These are phyloP conservation scores for Ophiostoma australiae DNA, from an alignment of 2,329 filamentous ascomycete genomes.

Conservation along the genomic window DNA sequence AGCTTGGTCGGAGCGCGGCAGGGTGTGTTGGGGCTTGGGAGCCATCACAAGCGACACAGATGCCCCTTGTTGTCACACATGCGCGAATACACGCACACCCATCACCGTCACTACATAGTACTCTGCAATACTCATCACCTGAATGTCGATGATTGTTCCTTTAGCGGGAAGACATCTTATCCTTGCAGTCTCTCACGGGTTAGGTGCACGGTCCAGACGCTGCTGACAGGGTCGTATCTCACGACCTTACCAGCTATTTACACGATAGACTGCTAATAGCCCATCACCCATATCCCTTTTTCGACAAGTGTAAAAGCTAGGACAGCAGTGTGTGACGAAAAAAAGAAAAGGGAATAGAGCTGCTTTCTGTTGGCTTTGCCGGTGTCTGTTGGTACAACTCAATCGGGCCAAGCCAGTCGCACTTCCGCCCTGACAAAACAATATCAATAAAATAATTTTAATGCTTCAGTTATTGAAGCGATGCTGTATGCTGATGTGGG, in stretches of 20 bases:
- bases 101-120: background rate
- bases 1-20: constrained; percentile 1
- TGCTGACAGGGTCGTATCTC: background rate
- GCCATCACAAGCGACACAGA: background rate
- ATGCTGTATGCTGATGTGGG: background rate
- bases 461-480: background rate
- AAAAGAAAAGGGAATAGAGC: background rate
- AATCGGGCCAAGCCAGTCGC: background rate
- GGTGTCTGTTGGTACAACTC: constrained; percentile 4
- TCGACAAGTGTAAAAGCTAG: background rate
- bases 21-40: background rate
- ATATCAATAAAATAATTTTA: background rate
- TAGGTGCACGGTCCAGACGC: background rate
- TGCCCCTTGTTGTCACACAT: background rate
- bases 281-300: background rate
- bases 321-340: background rate
- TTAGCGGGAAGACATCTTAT: background rate
- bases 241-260: background rate
- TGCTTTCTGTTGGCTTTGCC: background rate
- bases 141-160: background rate
- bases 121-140: background rate
- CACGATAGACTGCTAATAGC: background rate
- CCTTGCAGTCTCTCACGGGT: background rate
- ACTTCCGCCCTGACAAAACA: background rate
- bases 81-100: background rate